Evolutionary conservation across 306 rosid species (phyloP).

Genomic region (Albizia julibrissin): DNA sequence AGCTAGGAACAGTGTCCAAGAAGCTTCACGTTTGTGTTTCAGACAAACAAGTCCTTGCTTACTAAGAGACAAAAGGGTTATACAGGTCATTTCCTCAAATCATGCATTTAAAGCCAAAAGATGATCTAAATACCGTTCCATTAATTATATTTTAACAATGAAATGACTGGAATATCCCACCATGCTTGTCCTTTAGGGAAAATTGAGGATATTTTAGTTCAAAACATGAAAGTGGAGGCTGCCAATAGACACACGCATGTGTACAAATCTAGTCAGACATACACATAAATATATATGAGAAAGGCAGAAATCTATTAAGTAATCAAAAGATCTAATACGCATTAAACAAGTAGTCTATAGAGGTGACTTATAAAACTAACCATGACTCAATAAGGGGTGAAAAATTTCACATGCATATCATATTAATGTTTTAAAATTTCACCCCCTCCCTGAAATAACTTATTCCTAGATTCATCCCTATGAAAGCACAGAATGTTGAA

Average conservation of each 20-base stretch:
- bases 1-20: constrained; percentile 12
- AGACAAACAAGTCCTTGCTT: not conserved
- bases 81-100: not conserved
- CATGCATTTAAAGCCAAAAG: not conserved
- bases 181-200: not conserved
- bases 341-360: not conserved
- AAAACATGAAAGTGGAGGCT: not conserved
- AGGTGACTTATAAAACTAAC: not conserved
- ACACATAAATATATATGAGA: not conserved
- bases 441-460: not conserved
- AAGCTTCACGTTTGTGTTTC: not conserved
- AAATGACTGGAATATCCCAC: not conserved
- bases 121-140: not conserved
- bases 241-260: not conserved
- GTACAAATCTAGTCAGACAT: not conserved
- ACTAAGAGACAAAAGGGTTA: not conserved
- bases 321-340: not conserved
- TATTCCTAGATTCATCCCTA: not conserved
- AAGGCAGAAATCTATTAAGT: not conserved
- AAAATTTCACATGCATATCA: not conserved
- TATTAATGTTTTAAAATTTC: not conserved
- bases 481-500: not conserved
- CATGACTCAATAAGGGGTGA: not conserved
- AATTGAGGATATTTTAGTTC: not conserved
- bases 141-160: not conserved